phyloP scores from a whole-genome alignment of 768 basidiomycete genomes.

The Mycena kentingensis region DNA sequence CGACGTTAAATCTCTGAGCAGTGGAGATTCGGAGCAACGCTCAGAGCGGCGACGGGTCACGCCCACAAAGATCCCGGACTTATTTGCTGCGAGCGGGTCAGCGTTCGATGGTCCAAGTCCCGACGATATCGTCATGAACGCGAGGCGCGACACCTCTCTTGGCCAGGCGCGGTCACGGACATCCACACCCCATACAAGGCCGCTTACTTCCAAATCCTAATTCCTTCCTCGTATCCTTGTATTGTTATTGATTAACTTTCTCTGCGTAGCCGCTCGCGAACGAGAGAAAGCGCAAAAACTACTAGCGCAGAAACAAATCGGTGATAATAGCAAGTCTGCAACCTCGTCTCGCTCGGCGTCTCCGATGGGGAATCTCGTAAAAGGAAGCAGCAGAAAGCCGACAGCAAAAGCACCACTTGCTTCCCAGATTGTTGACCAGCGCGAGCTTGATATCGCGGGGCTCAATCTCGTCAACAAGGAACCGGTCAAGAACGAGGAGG shows the following conservation, averaged over 20 bases:
- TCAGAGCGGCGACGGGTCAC: slow-evolving; percentile 26
- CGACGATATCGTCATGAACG: slow-evolving; percentile 83
- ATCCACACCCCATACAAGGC: slow-evolving; percentile 19
- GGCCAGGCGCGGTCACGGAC: slow-evolving; percentile 36
- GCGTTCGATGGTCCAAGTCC: slow-evolving; percentile 86
- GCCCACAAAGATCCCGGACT: slow-evolving; percentile 36
- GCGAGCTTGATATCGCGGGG: slow-evolving; percentile 71
- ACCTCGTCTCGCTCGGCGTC: slow-evolving; percentile 51
- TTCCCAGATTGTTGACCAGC: slow-evolving; percentile 47
- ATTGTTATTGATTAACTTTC: slow-evolving; percentile 40
- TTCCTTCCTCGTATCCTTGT: slow-evolving; percentile 28
- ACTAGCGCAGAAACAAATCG: slow-evolving; percentile 47
- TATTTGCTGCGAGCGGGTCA: slow-evolving; percentile 46
- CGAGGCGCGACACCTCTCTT: slow-evolving; percentile 73
- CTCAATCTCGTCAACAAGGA: slow-evolving; percentile 63
- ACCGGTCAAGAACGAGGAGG: slow-evolving; percentile 42
- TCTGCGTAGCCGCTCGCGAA: slow-evolving; percentile 70
- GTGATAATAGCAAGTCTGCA: slow-evolving; percentile 38
- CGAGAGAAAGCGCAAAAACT: slow-evolving; percentile 72
- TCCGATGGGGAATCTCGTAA: slow-evolving; percentile 43
- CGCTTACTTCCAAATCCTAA: slow-evolving; percentile 22
- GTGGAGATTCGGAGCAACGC: slow-evolving; percentile 26
- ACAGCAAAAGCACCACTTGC: slow-evolving; percentile 20
- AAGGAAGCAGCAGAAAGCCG: slow-evolving; percentile 43
- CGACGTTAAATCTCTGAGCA: slow-evolving; percentile 33